phyloP scores from a whole-genome alignment of 805 yeast genomes.

The Monosporozyma aerobia region DNA sequence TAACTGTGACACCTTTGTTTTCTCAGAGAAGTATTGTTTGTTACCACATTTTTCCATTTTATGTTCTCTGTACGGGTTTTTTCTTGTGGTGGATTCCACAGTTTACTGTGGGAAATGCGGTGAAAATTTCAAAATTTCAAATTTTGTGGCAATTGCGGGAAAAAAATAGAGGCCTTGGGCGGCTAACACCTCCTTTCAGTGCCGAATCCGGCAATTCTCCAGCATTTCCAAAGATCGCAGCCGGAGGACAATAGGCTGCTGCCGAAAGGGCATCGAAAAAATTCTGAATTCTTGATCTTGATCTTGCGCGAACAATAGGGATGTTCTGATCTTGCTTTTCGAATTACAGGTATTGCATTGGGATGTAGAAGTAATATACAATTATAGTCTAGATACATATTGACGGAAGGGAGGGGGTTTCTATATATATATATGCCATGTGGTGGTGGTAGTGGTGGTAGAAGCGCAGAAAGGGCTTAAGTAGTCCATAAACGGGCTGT shows the following conservation, averaged over 20 bases:
- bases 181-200: neutral
- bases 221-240: neutral
- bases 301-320: neutral
- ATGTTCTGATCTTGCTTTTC: no score
- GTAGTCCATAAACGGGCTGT: slow-evolving; percentile 96
- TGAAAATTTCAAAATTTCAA: no score
- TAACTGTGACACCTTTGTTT: no score
- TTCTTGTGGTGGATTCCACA: no score
- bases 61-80: no score
- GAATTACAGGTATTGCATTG: neutral
- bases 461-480: slow-evolving; percentile 19
- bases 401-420: neutral
- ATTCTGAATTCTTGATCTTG: neutral
- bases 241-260: neutral
- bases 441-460: neutral
- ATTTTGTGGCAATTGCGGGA: no score
- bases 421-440: neutral
- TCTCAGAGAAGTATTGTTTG: no score
- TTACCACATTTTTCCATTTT: no score
- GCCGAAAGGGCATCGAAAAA: neutral
- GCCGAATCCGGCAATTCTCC: neutral
- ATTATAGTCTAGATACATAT: neutral
- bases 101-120: no score
- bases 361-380: neutral
- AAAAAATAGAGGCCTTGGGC: neutral